Evolutionary conservation across 306 rosid genomes (phyloP), one percentile per base, ranked within the genome.

Genomic region (Canavalia gladiata): DNA sequence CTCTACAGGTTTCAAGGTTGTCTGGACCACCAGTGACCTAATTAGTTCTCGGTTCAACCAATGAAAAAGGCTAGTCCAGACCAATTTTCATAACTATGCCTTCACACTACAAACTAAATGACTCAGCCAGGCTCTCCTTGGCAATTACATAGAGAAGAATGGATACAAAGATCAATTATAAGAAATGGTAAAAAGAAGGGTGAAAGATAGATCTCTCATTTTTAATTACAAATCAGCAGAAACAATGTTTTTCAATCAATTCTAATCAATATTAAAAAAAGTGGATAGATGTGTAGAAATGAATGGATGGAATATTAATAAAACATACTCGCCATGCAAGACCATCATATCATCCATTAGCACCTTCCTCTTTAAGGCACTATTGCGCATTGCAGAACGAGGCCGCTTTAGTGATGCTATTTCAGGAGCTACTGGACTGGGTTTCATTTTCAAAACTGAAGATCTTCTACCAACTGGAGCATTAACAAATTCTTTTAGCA

Each of bases 251-350:
- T 72, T 62, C 56, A 41, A 45, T 65, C 63, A 31, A 72, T 56
- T 58, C 28, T 52, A 50, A 66, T 45, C 50, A 72, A 59, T 41
- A 71, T 52, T 52, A 56, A 65, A 58, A 12, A 34, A 64, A 65
- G 51, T 34, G 70, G 39, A 70, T 25, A 7, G 13, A 37, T 29
- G 4, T 3, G 68, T 10, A 51, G 52, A 74, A 80, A 51, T 51
- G 64, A 83, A 75, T 60, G 43, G 74, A 45, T 51, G 66, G 77
- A 68, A 65, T 74, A 79, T 37, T 29, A 2, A 52, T 75, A 79
- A 81, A 76, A 94, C 99, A 83, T 94, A 96, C 99, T 96, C 99
- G 89, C 99, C 99, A 77, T 96, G 94, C 88, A 96, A 85, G 85
- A 96, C 98, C 99, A 96, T 96, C 79, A 85, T 85, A 76, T 92